phyloP scores from a whole-genome alignment of 345 rosid genomes.

The Salix arbutifolia region DNA sequence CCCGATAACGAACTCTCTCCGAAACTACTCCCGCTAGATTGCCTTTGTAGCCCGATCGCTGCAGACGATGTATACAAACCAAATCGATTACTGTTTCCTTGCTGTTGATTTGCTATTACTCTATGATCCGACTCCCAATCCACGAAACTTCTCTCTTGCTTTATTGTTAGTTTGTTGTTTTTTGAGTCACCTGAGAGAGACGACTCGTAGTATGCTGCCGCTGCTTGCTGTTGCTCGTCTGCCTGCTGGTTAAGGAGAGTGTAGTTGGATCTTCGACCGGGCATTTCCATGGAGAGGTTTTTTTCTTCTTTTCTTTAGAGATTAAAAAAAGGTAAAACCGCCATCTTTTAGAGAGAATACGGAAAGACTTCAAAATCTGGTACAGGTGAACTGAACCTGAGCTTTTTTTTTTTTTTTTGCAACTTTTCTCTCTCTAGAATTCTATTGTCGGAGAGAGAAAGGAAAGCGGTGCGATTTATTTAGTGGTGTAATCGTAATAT shows the following conservation, averaged over 20 bases:
- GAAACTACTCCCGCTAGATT: constrained; percentile 96
- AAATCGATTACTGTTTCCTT: constrained; percentile 36
- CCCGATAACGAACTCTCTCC: constrained; percentile 95
- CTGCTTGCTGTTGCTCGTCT: constrained; percentile 58
- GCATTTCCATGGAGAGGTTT: constrained; percentile 61
- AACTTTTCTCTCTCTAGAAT: constrained; percentile 30
- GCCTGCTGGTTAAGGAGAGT: constrained; percentile 70
- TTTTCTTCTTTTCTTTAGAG: neutral
- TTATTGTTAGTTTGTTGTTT: constrained; percentile 24
- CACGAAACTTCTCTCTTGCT: constrained; percentile 36
- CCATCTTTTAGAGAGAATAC: constrained; percentile 11
- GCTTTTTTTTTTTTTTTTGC: constrained; percentile 9
- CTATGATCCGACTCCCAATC: constrained; percentile 35
- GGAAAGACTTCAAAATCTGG: constrained; percentile 1
- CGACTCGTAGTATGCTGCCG: constrained; percentile 49
- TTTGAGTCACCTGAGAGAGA: constrained; percentile 61
- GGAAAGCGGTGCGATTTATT: constrained; percentile 1
- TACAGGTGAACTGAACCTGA: constrained; percentile 25
- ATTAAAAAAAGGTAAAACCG: constrained; percentile 12
- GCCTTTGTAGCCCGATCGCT: constrained; percentile 73
- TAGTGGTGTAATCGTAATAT: constrained; percentile 30
- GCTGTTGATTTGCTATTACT: constrained; percentile 22
- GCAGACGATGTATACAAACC: constrained; percentile 43
- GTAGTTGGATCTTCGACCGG: constrained; percentile 85
- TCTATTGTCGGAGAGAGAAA: constrained; percentile 30